Conservation (phyloP, 2,329 filamentous ascomycete species). For the Salinomyces thailandicus region DNA sequence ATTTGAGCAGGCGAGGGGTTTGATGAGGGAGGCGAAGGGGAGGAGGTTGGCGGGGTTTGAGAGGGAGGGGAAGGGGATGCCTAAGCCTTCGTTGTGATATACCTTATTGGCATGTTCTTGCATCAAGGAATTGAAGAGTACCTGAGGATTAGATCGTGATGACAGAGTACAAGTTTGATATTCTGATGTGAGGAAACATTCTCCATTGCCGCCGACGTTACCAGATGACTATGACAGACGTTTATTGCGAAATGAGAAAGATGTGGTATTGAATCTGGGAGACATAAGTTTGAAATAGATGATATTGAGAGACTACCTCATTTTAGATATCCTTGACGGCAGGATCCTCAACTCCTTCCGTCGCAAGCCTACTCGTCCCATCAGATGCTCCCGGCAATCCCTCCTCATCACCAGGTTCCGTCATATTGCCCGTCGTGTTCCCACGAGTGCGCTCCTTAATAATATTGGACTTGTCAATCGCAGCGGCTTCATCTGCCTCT, state of each 20-base stretch:
- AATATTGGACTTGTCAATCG: conserved; percentile 40
- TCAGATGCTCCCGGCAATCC: conserved; percentile 21
- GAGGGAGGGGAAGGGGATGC: conserved; percentile 23
- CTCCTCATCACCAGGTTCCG: conserved; percentile 45
- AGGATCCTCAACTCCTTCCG: neutral
- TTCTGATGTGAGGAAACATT: too few species aligned
- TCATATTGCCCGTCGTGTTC: conserved; percentile 33
- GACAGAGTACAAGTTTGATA: too few species aligned
- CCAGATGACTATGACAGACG: too few species aligned
- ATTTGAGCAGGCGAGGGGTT: conserved; percentile 19
- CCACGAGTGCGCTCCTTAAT: conserved; percentile 38
- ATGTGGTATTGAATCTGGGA: too few species aligned
- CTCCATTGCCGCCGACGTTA: too few species aligned
- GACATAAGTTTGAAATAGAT: too few species aligned
- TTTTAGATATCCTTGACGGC: neutral
- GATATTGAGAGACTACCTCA: too few species aligned
- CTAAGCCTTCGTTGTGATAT: conserved; percentile 23
- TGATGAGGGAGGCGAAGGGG: conserved; percentile 21
- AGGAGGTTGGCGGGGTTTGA: conserved; percentile 22
- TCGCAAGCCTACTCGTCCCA: conserved; percentile 11
- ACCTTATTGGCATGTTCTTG: too few species aligned
- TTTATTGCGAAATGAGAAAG: too few species aligned
- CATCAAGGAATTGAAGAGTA: too few species aligned
- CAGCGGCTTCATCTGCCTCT: conserved; percentile 40
- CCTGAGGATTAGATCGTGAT: too few species aligned